A percentile compares a stretch with the other conserved stretches of the same genome.
Evolutionary conservation across 305 asterid genomes (phyloP).

Genomic region (Withania somnifera): DNA sequence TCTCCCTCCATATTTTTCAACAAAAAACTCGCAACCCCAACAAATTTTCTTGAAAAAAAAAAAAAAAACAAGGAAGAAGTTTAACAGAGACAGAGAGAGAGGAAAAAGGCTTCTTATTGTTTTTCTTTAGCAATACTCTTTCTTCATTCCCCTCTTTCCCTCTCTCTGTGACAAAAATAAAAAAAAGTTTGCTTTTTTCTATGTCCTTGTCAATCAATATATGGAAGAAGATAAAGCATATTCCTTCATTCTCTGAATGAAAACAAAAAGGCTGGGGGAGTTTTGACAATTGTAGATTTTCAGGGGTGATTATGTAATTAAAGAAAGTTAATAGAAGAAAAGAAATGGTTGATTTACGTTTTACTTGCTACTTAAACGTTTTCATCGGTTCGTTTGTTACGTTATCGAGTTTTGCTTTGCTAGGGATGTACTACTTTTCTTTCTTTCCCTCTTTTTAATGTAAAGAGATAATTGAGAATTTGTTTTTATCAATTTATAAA

Average conservation of each 20-base stretch:
- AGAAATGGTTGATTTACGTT: neutral
- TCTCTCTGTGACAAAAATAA: neutral
- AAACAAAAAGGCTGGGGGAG: neutral
- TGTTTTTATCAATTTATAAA: too few species aligned
- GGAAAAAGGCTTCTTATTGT: constrained; percentile 6
- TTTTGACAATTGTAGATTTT: neutral
- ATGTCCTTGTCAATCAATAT: neutral
- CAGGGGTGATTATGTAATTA: neutral
- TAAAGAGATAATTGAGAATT: too few species aligned
- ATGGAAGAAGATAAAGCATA: constrained; percentile 15
- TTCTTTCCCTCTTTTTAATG: too few species aligned
- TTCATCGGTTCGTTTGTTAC: neutral
- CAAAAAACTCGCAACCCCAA: neutral
- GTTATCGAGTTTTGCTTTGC: neutral
- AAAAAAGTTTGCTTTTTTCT: neutral
- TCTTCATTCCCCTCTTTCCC: constrained; percentile 3
- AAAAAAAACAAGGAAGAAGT: neutral
- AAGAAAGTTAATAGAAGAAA: neutral
- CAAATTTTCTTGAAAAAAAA: neutral
- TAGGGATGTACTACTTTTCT: too few species aligned
- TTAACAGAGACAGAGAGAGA: neutral
- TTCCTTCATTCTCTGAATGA: constrained; percentile 15
- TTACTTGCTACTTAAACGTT: neutral
- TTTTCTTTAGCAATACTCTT: constrained; percentile 32
- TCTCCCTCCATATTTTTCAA: constrained; percentile 21